Conservation (phyloP, 2,329 filamentous ascomycete genomes). For the Chaetomiaceae sp. region DNA sequence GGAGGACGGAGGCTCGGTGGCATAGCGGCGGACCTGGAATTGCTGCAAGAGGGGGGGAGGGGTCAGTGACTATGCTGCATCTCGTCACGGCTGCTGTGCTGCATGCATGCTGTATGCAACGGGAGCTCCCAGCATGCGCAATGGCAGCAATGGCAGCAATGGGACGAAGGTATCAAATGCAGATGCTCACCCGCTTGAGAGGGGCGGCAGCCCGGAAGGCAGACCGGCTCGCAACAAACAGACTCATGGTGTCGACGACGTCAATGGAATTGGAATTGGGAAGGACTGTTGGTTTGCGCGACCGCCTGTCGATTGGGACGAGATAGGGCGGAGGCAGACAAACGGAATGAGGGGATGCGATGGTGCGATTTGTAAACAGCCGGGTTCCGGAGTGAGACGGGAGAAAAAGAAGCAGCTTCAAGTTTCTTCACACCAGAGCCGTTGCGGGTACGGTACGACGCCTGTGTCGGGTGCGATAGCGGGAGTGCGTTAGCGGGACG, state of each 20-base stretch:
- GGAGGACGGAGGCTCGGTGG: slow-evolving; percentile 49
- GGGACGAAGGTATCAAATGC: background rate
- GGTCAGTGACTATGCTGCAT: slow-evolving; percentile 21
- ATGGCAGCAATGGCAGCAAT: too few relatives aligned
- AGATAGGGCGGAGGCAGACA: background rate
- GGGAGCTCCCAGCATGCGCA: too few relatives aligned
- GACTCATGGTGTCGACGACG: slow-evolving; percentile 41
- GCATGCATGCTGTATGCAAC: too few relatives aligned
- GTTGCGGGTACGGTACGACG: too few relatives aligned
- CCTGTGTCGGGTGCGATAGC: too few relatives aligned
- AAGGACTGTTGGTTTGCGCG: too few relatives aligned
- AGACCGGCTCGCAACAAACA: slow-evolving; percentile 62
- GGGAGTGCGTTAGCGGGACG: too few relatives aligned
- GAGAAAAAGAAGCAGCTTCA: too few relatives aligned
- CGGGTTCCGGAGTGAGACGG: background rate
- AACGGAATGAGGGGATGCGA: slow-evolving; percentile 1
- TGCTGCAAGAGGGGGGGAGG: slow-evolving; percentile 37
- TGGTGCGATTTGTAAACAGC: slow-evolving; percentile 15
- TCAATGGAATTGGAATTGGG: slow-evolving; percentile 2
- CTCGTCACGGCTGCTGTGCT: background rate
- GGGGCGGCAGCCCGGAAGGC: slow-evolving; percentile 61
- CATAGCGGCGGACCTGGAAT: slow-evolving; percentile 54
- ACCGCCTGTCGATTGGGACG: too few relatives aligned
- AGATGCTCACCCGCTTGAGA: slow-evolving; percentile 59
- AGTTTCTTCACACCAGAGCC: too few relatives aligned